Evolutionary conservation across 2,329 filamentous ascomycete genomes (phyloP).

Genomic region (Arthrobotrys musiformis): DNA sequence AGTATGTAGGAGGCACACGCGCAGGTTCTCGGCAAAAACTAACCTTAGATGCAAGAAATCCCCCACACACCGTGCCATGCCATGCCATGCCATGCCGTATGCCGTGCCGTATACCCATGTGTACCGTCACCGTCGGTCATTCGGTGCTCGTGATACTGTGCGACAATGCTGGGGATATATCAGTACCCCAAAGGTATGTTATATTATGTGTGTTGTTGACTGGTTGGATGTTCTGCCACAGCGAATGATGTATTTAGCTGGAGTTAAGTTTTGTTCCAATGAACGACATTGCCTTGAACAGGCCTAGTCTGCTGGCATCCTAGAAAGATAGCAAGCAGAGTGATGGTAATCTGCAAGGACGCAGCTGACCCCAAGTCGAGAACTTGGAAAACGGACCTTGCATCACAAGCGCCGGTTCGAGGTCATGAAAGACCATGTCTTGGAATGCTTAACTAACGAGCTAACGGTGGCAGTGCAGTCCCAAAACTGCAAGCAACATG

Average conservation of each 20-base stretch:
- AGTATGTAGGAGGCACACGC: not conserved
- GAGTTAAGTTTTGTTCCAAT: not conserved
- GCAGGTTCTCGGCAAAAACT: constrained; percentile 17
- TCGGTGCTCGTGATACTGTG: not conserved
- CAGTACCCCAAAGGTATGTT: not conserved
- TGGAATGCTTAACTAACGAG: constrained; percentile 29
- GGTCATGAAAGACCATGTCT: not conserved
- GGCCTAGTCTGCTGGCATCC: constrained; percentile 10
- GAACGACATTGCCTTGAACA: not conserved
- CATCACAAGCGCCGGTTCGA: constrained; percentile 38
- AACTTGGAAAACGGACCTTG: constrained; percentile 27
- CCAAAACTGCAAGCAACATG: constrained; percentile 34
- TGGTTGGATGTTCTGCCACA: not conserved
- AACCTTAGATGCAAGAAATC: constrained; percentile 4
- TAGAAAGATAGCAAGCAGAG: not conserved
- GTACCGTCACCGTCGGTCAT: not conserved
- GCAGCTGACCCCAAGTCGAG: constrained; percentile 38
- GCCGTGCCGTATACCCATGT: constrained; percentile 2
- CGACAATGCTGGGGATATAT: constrained; percentile 23
- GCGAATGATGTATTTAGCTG: not conserved
- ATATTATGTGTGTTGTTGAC: constrained; percentile 9
- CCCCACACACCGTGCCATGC: not conserved
- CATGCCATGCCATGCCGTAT: constrained; percentile 5
- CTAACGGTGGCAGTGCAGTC: constrained; percentile 35
- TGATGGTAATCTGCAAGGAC: constrained; percentile 7